Base-by-base conservation (phyloP, 768 basidiomycete genomes). In the Rhodotorula kratochvilovae region DNA sequence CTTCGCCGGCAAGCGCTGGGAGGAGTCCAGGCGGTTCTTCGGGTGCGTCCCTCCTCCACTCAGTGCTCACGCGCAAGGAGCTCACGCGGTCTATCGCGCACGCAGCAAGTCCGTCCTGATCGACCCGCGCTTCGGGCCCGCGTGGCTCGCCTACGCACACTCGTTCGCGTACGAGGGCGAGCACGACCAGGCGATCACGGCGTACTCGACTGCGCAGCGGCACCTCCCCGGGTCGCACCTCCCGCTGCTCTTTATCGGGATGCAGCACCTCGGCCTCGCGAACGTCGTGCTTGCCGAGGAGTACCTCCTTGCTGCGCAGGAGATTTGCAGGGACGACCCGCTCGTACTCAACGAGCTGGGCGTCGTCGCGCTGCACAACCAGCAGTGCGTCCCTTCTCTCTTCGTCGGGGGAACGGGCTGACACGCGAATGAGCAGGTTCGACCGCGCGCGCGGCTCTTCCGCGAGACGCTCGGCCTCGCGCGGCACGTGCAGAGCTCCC, bases 161-260 rank as follows among this genome's bases (percentile, higher is more conserved):
- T 93, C 93, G 0, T 99, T 96, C 82, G 92, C 95, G 4, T 83
- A 91, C 75, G 96, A 99, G 80, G 94, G 94, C 25, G 96, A 99
- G 80, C 96, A 98, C 82, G 95, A 98, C 76, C 94, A 97, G 77
- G 95, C 96, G 5, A 91, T 98, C 56, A 97, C 92, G 0, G 95
- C 96, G 3, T 99, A 99, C 80, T 97, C 95, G 33, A 98, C 96
- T 0, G 93, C 92, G 68, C 91, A 92, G 10, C 84, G 95, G 46
- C 88, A 98, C 84, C 97, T 97, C 79, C 90, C 89, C 69, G 96
- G 95, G 91, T 93, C 93, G 6, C 95, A 99, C 81, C 82, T 99
- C 8, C 94, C 96, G 2, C 83, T 96, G 55, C 87, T 94, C 81
- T 98, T 93, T 78, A 91, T 98, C 57, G 96, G 95, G 12, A 98